Percentiles rank a stretch among this genome's conserved stretches.
Conservation (phyloP, 352 stramenopile genomes). For the Phytophthora tubulina region DNA sequence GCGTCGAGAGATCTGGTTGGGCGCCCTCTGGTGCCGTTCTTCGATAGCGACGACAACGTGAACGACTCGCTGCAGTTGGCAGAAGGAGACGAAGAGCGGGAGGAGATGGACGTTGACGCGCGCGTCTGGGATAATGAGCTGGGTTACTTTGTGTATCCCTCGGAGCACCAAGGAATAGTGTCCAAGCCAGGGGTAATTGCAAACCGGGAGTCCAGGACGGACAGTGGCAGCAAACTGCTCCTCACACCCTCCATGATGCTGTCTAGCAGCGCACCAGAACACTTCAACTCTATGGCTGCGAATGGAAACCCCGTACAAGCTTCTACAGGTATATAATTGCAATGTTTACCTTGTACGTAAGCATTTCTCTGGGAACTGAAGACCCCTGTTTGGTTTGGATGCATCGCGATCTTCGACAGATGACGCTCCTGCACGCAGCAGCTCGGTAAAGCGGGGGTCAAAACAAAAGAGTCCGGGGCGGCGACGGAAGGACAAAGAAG, state of each 20-base stretch:
- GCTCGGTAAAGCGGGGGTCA: conserved; percentile 59
- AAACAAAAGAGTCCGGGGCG: conserved; percentile 51
- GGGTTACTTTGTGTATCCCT: conserved; percentile 88
- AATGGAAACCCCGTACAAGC: conserved; percentile 21
- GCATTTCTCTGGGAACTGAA: conserved; percentile 26
- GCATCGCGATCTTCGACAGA: conserved; percentile 36
- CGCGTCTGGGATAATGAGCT: conserved; percentile 86
- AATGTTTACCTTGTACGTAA: conserved; percentile 17
- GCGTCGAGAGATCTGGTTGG: conserved; percentile 60
- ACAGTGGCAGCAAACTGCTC: conserved; percentile 54
- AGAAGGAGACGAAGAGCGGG: conserved; percentile 46
- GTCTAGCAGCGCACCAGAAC: conserved; percentile 66
- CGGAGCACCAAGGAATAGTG: conserved; percentile 37
- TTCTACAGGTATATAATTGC: conserved; percentile 37
- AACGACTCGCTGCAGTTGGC: conserved; percentile 66
- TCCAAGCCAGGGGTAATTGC: conserved; percentile 26
- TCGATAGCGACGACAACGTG: conserved; percentile 79
- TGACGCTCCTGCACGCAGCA: conserved; percentile 45
- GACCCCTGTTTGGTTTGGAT: conserved; percentile 22
- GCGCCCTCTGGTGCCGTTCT: conserved; percentile 80
- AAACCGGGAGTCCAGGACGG: conserved; percentile 30
- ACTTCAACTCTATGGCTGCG: conserved; percentile 34
- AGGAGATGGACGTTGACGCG: conserved; percentile 81
- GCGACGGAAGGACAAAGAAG: conserved; percentile 56
- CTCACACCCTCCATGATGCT: conserved; percentile 83